Evolutionary conservation across 176 grass and related monocot genomes (phyloP), one percentile per base, ranked within the genome.

Genomic region (Puya raimondii): DNA sequence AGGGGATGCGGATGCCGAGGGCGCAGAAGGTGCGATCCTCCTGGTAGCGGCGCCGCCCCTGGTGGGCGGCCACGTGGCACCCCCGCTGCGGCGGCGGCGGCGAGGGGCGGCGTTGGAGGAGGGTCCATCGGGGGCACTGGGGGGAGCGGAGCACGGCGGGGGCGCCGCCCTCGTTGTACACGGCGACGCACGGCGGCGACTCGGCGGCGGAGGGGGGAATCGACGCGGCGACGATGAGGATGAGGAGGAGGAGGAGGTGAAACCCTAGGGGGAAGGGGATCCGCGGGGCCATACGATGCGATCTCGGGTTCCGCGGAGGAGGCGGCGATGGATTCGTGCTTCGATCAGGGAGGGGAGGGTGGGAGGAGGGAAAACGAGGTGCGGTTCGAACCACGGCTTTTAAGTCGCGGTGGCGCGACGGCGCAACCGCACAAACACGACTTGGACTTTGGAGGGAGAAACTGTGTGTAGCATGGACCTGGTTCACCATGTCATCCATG

Each of bases 1-100:
- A 92, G 64, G 94, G 94, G 58, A 97, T 92, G 56, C 86, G 84
- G 70, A 97, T 82, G 71, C 89, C 82, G n/a, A 97, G 82, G 20
- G 86, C 84, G 18, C 91, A 97, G 47, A 97, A 21, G 48, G 75
- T 75, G 48, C 84, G 86, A 66, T 92, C 94, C 84, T 97, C 94
- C 81, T 92, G 94, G 11, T 86, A 87, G 9, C 79, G 81, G 12
- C 94, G 82, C 49, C 86, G 72, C 6, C 93, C 93, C 63, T 84
- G 84, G 61, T 85, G 64, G 23, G 74, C 16, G 49, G 89, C 79
- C 10, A 87, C 68, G 51, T 90, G 86, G 71, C 93, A 97, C 33
- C 73, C 80, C 10, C 42, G 76, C 29, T 76, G 83, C 10, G 48
- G 66, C 69, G 50, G 80, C 17, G 77, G 50, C 42, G 58, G 17